Evolutionary conservation across 2,329 filamentous ascomycete genomes (phyloP).

Genomic region (Camillea tinctor): DNA sequence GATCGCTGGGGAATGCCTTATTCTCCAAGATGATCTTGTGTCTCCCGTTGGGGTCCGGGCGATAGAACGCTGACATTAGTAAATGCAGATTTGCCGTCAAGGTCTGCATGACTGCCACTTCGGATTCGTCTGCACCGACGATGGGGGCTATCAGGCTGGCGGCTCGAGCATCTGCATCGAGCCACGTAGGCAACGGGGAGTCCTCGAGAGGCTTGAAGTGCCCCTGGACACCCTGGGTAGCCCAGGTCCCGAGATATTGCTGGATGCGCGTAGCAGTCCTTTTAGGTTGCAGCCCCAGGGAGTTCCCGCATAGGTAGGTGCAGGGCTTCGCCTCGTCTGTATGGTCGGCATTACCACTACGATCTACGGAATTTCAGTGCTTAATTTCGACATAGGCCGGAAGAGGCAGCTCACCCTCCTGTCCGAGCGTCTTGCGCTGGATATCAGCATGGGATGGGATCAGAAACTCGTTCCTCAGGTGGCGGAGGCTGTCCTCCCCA

Average conservation of each 20-base stretch:
- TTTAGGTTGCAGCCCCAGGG: conserved; percentile 71
- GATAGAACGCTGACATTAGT: conserved; percentile 76
- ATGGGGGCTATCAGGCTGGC: conserved; percentile 66
- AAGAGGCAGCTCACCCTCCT: conserved; percentile 24
- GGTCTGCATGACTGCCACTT: conserved; percentile 79
- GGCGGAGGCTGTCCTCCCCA: conserved; percentile 26
- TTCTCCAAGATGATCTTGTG: conserved; percentile 78
- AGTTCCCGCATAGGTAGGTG: conserved; percentile 79
- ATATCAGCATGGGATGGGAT: conserved; percentile 32
- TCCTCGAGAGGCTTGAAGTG: conserved; percentile 68
- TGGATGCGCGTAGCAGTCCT: conserved; percentile 63
- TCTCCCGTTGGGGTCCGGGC: conserved; percentile 53
- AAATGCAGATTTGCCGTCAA: conserved; percentile 77
- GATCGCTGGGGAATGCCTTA: conserved; percentile 80
- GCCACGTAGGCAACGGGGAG: conserved; percentile 62
- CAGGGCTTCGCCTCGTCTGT: conserved; percentile 32
- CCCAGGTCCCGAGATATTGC: conserved; percentile 72
- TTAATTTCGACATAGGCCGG: conserved; percentile 12
- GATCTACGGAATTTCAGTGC: conserved; percentile 27
- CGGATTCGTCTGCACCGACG: conserved; percentile 65
- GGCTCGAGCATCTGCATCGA: conserved; percentile 68
- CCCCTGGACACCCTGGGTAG: conserved; percentile 71
- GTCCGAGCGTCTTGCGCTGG: conserved; percentile 28
- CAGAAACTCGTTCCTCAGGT: conserved; percentile 30
- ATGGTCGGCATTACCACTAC: conserved; percentile 19